phyloP scores from a whole-genome alignment of 345 rosid genomes.

The Moricandia moricandioides region DNA sequence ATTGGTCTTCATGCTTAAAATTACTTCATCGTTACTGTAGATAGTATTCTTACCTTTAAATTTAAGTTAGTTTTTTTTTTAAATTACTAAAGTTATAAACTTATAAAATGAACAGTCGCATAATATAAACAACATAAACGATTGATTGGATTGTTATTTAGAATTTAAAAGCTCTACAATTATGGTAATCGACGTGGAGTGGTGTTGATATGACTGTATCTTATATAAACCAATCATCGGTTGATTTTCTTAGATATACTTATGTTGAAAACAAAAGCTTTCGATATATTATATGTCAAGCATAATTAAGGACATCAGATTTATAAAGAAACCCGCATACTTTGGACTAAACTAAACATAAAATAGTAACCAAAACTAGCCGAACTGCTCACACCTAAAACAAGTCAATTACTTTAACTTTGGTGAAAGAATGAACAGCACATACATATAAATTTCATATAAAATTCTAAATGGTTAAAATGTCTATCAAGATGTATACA shows the following conservation, averaged over 20 bases:
- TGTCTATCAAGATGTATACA: too few species aligned
- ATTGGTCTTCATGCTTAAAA: conserved; percentile 21
- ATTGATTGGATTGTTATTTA: background rate
- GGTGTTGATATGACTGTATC: background rate
- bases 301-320: background rate
- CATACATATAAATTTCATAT: background rate
- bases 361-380: background rate
- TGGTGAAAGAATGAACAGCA: background rate
- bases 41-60: conserved; percentile 34
- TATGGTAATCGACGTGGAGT: background rate
- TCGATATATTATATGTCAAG: background rate
- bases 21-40: conserved; percentile 20
- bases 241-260: background rate
- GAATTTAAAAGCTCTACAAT: background rate
- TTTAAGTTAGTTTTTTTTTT: conserved; percentile 5
- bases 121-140: background rate
- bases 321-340: background rate
- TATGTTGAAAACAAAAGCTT: background rate
- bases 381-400: background rate
- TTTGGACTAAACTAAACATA: background rate
- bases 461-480: background rate
- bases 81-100: background rate
- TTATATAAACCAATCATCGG: background rate
- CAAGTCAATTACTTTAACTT: background rate
- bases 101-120: background rate